Base-by-base conservation (phyloP, 768 basidiomycete genomes). In the Cystoderma amianthinum region DNA sequence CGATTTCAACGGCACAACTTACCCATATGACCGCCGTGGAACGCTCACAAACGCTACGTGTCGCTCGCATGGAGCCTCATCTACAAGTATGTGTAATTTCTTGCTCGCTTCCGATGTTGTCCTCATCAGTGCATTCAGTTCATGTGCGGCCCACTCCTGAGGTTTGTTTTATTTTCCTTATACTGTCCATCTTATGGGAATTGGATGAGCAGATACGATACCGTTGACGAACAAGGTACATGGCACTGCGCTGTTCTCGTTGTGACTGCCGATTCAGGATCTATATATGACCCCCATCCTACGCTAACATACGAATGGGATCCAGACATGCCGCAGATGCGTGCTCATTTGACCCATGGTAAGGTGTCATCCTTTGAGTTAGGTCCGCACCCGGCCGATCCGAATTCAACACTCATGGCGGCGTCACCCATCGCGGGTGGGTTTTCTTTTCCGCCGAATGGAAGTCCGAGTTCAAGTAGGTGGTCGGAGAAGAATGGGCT, bases 241-340 rank as follows among this genome's bases (percentile, higher is more conserved):
- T 99, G 92, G 90, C 74, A 82, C 46, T 95, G 93, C 5, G 88
- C 85, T 10, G 89, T 80, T 9, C 63, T 99, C 61, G 73, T 97
- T 42, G 91, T 98, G 48, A 90, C 89, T 35, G 77, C 85, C 17
- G 89, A 92, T 58, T 70, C 78, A 17, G 85, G 85, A 12, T 90
- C 85, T 1, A 65, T 72, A 6, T 92, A 92, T 51, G 80, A 84
- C 13, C 85, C 86, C 1, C 71, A 76, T 49, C 89, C 89, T 1
- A 64, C 62, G 5, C 59, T 93, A 4, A 77, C 71, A 5, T 81
- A 86, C 51, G 70, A 77, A 44, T 91, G 85, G 84, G 84, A 91
- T 52, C 80, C 81, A 32, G 68, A 79, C 41, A 7, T 12, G 20
- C 41, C 12, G 11, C 28, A 19, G 12, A 45, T 24, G 22, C 32